Conservation (phyloP, 192 early-diverging fungal genomes). For the Piromyces finnis region DNA sequence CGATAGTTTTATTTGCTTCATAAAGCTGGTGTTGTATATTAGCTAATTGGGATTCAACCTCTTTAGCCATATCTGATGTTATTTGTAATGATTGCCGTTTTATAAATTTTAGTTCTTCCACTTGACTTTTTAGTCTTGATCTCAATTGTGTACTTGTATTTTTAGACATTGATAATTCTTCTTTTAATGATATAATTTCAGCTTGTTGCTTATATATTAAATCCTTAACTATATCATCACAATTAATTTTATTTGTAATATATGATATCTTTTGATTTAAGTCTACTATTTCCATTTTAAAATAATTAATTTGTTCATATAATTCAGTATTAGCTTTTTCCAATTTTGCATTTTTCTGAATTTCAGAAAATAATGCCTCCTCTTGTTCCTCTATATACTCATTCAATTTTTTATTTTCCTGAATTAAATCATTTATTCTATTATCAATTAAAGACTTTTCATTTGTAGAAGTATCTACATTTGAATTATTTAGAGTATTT, state of each 20-base stretch:
- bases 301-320: background rate
- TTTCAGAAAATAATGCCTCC: background rate
- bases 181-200: background rate
- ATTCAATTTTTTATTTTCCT: background rate
- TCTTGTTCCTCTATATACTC: background rate
- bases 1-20: background rate
- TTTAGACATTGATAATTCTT: background rate
- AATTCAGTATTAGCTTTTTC: background rate
- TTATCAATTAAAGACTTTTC: background rate
- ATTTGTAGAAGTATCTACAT: background rate
- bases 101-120: background rate
- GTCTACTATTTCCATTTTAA: background rate
- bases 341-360: background rate
- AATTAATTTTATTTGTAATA: background rate
- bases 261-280: background rate
- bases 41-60: background rate
- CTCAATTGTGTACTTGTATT: background rate
- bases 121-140: background rate
- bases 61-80: background rate
- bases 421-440: background rate
- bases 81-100: background rate
- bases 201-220: background rate
- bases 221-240: background rate
- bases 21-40: background rate
- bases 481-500: background rate